Percentiles rank a stretch among this genome's conserved stretches.
phyloP scores from a whole-genome alignment of 2,329 filamentous ascomycete species.

The Cordyceps farinosa region DNA sequence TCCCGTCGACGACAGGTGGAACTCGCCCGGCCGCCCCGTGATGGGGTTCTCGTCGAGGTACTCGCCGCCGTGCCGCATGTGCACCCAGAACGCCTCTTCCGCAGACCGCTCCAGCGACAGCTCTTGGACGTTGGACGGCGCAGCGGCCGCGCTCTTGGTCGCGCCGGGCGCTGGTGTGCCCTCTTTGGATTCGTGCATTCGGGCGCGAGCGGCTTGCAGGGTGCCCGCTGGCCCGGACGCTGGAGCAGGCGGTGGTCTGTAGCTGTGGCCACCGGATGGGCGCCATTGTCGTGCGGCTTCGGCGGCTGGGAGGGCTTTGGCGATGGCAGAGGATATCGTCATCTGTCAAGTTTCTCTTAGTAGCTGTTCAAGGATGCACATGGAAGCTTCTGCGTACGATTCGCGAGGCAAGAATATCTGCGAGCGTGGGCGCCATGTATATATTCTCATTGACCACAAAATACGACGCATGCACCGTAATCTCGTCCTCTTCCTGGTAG shows the following conservation, averaged over 20 bases:
- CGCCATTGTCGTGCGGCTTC: slow-evolving; percentile 52
- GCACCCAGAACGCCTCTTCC: slow-evolving; percentile 56
- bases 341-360: slow-evolving; percentile 35
- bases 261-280: slow-evolving; percentile 51
- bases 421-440: slow-evolving; percentile 61
- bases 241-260: slow-evolving; percentile 38
- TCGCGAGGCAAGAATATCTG: slow-evolving; percentile 56
- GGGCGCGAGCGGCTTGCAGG: slow-evolving; percentile 23
- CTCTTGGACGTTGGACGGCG: slow-evolving; percentile 37
- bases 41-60: slow-evolving; percentile 68
- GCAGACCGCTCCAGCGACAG: slow-evolving; percentile 45
- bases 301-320: slow-evolving; percentile 49
- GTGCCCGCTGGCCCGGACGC: slow-evolving; percentile 5
- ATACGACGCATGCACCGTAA: slow-evolving; percentile 57
- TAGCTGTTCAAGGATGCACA: not conserved
- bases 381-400: slow-evolving; percentile 45
- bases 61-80: slow-evolving; percentile 58
- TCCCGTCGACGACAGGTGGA: slow-evolving; percentile 60
- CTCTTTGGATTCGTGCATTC: slow-evolving; percentile 41
- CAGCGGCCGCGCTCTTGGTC: slow-evolving; percentile 23
- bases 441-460: slow-evolving; percentile 65
- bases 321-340: slow-evolving; percentile 52
- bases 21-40: slow-evolving; percentile 62
- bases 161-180: slow-evolving; percentile 39
- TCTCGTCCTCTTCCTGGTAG: slow-evolving; percentile 53